Evolutionary conservation across 2,329 filamentous ascomycete species (phyloP), one percentile per base, ranked within the genome.

Genomic region (Phyllosticta paracitricarpa): DNA sequence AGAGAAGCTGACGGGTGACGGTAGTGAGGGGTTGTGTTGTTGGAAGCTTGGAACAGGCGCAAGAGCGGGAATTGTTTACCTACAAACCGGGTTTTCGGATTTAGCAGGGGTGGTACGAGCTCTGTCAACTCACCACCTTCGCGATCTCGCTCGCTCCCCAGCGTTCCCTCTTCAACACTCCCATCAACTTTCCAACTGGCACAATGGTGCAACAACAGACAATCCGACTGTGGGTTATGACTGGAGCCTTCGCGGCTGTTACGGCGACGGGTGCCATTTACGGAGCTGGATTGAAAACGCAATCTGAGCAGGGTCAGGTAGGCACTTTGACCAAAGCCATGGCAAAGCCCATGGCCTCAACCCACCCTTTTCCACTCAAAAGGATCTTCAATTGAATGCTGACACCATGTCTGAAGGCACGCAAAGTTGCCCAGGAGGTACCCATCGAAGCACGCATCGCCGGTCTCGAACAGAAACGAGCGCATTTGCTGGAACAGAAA

Each of bases 231-330:
- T 74, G 81, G 62, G 74, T 84, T 19, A 70, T 84, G 65, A 83
- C 84, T 1, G 79, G 76, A 40, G 77, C 80, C 2, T 77, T 86
- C 19, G 77, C 81, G 9, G 78, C 80, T 17, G 78, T 84, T 55
- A 84, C 83, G 1, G 79, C 80, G 6, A 79, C 78, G 1, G 84
- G 84, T 58, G 78, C 82, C 4, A 77, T 81, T 64, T 86, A 84
- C 66, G 84, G 84, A 25, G 84, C 84, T 22, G 78, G 79, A 6
- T 65, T 86, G 63, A 85, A 85, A 69, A 79, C 77, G 3, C 71
- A 78, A 33, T 74, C 78, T 64, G 79, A 85, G 57, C 70, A 75
- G 48, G 75, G 77, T 60, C 71, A 83, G 76, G 83, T 85, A 72
- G 19, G 58, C 19, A 24, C 2, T 17, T 55, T 40, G 17, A 30